Base-by-base conservation (phyloP, 345 rosid species). In the Populus euphratica region DNA sequence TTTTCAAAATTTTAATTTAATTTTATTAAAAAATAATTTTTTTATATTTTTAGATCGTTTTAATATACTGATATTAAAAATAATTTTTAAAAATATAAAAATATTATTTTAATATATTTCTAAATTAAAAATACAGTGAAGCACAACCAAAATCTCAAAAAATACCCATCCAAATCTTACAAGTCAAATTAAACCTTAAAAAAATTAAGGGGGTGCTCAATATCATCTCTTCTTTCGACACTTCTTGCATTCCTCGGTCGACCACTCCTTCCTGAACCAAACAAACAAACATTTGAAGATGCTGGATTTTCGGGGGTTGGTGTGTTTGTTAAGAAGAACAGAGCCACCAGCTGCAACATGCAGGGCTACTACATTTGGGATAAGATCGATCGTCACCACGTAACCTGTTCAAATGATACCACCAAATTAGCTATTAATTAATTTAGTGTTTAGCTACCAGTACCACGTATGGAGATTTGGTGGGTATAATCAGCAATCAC, bases 271-370 rank as follows among this genome's bases (percentile, higher is more conserved):
- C 80, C 68, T 38, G 72, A 75, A 69, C 83, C 79, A 69, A 77
- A 70, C 77, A 50, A 36, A 39, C 9, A 39, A 73, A 70, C 71
- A 39, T 47, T 44, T 38, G 13, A 54, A 52, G 54, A 35, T 65
- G 25, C 44, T 8, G 52, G 59, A 50, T 25, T 25, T 20, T 29
- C 59, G 29, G 52, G 72, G 72, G 76, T 78, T 81, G 86, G 79
- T 79, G 59, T 56, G 82, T 85, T 86, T 39, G 89, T 79, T 87
- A 70, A 43, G 86, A 79, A 73, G 36, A 70, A 31, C n/a, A 69
- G 70, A 69, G 70, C 68, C 6, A 36, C 61, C 54, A 20, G 50
- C 73, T 31, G 69, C 33, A 66, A 33, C 63, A 21, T 43, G 73
- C 50, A 8, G 14, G 4, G n/a, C 8, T 20, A 41, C 50, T 9